Percentiles rank a stretch among this genome's conserved stretches.
phyloP scores from a whole-genome alignment of 2,329 filamentous ascomycete species.

The Alternaria sp. region DNA sequence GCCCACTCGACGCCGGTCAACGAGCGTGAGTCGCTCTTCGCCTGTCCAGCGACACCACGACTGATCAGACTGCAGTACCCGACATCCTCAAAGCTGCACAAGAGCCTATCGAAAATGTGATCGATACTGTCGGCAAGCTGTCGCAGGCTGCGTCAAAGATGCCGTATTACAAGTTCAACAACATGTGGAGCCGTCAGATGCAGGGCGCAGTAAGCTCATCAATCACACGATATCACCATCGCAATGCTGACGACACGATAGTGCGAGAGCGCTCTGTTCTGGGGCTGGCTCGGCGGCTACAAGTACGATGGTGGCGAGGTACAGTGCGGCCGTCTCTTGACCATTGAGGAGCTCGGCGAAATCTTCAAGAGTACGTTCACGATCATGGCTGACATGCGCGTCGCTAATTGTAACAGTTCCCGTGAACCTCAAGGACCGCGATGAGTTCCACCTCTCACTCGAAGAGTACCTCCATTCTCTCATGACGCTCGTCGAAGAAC shows the following conservation, averaged over 20 bases:
- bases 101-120: constrained; percentile 72
- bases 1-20: constrained; percentile 83
- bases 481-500: constrained; percentile 86
- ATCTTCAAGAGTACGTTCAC: constrained; percentile 69
- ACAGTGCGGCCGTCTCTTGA: constrained; percentile 71
- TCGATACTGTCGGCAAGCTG: constrained; percentile 73
- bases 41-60: neutral
- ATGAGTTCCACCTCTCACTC: constrained; percentile 93
- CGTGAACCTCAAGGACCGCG: constrained; percentile 86
- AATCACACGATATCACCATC: neutral
- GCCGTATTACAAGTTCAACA: constrained; percentile 98
- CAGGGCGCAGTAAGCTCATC: constrained; percentile 71
- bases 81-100: constrained; percentile 73
- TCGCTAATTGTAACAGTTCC: constrained; percentile 65
- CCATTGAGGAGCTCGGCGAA: constrained; percentile 84
- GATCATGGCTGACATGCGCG: neutral
- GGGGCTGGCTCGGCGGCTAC: constrained; percentile 82
- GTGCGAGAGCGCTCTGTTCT: constrained; percentile 65
- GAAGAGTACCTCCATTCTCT: constrained; percentile 95
- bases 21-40: constrained; percentile 57
- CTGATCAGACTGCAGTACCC: constrained; percentile 60
- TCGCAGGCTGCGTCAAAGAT: constrained; percentile 77
- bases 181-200: constrained; percentile 81
- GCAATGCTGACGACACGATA: constrained; percentile 33
- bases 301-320: constrained; percentile 57